Evolutionary conservation across 1,139 yeast genomes (phyloP), one percentile per base, ranked within the genome.

Genomic region (Entelexis paramagnoliae): DNA sequence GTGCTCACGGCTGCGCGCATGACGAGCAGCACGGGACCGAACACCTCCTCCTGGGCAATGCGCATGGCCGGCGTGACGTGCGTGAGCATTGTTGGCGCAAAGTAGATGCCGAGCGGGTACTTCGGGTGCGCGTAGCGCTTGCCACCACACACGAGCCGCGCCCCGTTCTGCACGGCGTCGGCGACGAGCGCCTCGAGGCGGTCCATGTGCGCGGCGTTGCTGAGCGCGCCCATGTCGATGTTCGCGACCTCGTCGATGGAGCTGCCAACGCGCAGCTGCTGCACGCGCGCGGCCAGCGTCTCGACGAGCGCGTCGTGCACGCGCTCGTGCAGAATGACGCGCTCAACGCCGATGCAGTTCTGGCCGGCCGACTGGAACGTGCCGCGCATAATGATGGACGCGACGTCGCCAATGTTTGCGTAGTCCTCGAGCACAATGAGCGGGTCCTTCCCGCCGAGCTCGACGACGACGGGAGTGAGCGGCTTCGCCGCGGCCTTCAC

Each of bases 341-440:
- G 75, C 68, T 91, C 98, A 52, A 91, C 84, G 43, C 98, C 97
- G 64, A 91, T 91, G 70, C 98, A 91, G 65, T 91, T 91, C 66
- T 91, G 98, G 10, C 98, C 98, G 0, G 96, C 86, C 53, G 95
- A 84, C 68, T 91, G 98, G 71, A 88, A 91, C 0, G 96, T 83
- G 28, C 97, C 98, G 64, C 98, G 76, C 81, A 91, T 76, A 39
- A 91, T 75, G 30, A 87, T 81, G 7, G 96, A 85, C 0, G 95
- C 79, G 40, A 91, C 72, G 0, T 80, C 77, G 7, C 74, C 67
- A 39, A 79, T 59, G n/a, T 72, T 70, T 45, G 71, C 66, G 43
- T 64, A 65, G 48, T 75, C 71, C 63, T 89, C 96, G 60, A 91
- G 74, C 3, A 88, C 89, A 54, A 91, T 74, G 30, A 87, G 78